Evolutionary conservation across 2,329 filamentous ascomycete species (phyloP).

Genomic region (Colletotrichum ledebouriae): DNA sequence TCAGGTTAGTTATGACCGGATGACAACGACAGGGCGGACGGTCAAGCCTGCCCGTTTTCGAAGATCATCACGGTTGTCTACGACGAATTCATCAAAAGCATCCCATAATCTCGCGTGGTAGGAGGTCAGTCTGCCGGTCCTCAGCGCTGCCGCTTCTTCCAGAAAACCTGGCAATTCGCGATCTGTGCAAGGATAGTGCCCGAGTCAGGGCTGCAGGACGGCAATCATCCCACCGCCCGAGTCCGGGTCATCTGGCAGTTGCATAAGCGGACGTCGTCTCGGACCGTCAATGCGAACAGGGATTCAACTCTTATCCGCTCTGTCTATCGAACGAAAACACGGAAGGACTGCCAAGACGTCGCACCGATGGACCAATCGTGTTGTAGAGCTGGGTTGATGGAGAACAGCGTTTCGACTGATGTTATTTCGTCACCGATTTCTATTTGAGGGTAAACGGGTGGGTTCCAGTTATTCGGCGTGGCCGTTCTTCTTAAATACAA

Average conservation of each 20-base stretch:
- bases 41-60: not conserved
- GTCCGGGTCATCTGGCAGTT: conserved; percentile 22
- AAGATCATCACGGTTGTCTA: not conserved
- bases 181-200: conserved; percentile 27
- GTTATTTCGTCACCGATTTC: conserved; percentile 24
- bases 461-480: conserved; percentile 22
- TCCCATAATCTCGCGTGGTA: conserved; percentile 9
- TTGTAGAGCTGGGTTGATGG: conserved; percentile 9
- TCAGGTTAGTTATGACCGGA: conserved; percentile 4
- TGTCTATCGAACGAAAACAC: not conserved
- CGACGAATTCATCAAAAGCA: conserved; percentile 9
- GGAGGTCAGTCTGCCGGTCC: conserved; percentile 7
- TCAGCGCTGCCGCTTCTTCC: not conserved
- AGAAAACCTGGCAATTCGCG: conserved; percentile 9
- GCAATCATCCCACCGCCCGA: conserved; percentile 17
- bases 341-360: conserved; percentile 21
- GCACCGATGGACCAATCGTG: conserved; percentile 20
- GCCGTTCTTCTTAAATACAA: conserved; percentile 21
- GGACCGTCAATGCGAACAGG: conserved; percentile 34
- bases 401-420: conserved; percentile 26
- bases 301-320: conserved; percentile 2
- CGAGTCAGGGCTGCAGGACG: conserved; percentile 35
- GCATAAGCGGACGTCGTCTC: conserved; percentile 30
- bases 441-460: conserved; percentile 24
- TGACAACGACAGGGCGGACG: conserved; percentile 10